These are phyloP conservation scores for Lathyrus aphaca DNA, from an alignment of 306 rosid species.

Conservation along the genomic window DNA sequence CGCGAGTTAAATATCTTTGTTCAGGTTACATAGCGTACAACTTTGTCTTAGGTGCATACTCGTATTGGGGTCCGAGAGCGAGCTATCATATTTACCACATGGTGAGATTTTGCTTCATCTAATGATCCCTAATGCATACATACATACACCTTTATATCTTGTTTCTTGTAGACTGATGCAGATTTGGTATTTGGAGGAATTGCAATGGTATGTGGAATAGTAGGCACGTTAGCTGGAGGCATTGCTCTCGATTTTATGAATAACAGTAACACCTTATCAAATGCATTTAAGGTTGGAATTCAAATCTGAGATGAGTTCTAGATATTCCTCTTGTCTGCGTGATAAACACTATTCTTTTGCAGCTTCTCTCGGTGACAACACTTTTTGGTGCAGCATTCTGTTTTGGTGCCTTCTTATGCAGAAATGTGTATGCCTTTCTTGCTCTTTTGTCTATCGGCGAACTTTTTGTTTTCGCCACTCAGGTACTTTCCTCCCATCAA, in stretches of 20 bases:
- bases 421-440: conserved; percentile 74
- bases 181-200: conserved; percentile 89
- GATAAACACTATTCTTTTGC: conserved; percentile 42
- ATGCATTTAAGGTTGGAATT: conserved; percentile 85
- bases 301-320: conserved; percentile 4
- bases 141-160: conserved; percentile 1
- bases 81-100: conserved; percentile 75
- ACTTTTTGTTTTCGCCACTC: conserved; percentile 76
- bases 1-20: conserved; percentile 34
- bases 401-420: conserved; percentile 71
- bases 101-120: conserved; percentile 52
- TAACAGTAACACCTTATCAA: conserved; percentile 62
- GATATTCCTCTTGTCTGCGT: conserved; percentile 14
- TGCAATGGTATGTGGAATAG: conserved; percentile 71
- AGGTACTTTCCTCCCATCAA: conserved; percentile 52
- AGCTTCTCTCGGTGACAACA: conserved; percentile 75
- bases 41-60: conserved; percentile 85
- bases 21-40: conserved; percentile 75
- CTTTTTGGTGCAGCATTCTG: conserved; percentile 70
- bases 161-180: conserved; percentile 65
- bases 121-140: conserved; percentile 4
- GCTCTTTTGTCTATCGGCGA: conserved; percentile 75
- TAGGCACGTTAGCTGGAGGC: conserved; percentile 84
- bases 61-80: conserved; percentile 95
- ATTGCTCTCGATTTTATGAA: conserved; percentile 59